These are phyloP conservation scores for Macadamia tetraphylla DNA, from an alignment of 164 flowering plant genomes.

Conservation along the genomic window DNA sequence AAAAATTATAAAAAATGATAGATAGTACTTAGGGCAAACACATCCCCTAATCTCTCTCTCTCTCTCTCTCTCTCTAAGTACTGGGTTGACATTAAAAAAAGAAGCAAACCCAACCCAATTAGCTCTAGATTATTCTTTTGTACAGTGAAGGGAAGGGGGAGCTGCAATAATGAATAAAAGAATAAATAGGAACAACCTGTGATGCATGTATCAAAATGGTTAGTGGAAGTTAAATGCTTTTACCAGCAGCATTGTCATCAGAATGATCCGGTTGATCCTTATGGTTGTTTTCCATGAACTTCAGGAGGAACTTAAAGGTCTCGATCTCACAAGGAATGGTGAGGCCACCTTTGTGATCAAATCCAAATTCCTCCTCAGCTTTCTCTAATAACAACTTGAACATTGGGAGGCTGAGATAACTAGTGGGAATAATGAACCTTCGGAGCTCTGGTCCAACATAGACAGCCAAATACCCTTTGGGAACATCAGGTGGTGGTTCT, in stretches of 20 bases:
- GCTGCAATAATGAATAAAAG: no score
- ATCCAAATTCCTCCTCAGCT: constrained; percentile 90
- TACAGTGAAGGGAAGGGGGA: no score
- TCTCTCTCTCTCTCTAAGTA: no score
- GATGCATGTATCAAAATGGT: no score
- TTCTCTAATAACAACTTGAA: constrained; percentile 78
- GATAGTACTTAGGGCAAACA: no score
- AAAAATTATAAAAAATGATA: neutral
- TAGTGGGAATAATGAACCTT: constrained; percentile 85
- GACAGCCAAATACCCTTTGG: constrained; percentile 84
- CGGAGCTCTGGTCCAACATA: constrained; percentile 89
- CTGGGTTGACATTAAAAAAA: no score
- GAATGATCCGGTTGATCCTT: constrained; percentile 18
- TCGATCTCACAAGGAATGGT: constrained; percentile 87
- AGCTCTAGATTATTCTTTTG: no score
- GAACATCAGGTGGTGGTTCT: constrained; percentile 65
- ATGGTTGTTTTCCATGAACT: constrained; percentile 54
- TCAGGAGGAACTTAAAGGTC: constrained; percentile 81
- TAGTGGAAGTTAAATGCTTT: neutral
- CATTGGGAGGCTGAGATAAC: constrained; percentile 57
- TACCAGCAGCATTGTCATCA: neutral
- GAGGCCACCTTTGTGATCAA: constrained; percentile 69
- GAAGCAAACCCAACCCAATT: no score
- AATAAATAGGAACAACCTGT: no score
- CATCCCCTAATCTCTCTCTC: no score